Evolutionary conservation across 768 basidiomycete genomes (phyloP).

Genomic region (Hericium alpestre): DNA sequence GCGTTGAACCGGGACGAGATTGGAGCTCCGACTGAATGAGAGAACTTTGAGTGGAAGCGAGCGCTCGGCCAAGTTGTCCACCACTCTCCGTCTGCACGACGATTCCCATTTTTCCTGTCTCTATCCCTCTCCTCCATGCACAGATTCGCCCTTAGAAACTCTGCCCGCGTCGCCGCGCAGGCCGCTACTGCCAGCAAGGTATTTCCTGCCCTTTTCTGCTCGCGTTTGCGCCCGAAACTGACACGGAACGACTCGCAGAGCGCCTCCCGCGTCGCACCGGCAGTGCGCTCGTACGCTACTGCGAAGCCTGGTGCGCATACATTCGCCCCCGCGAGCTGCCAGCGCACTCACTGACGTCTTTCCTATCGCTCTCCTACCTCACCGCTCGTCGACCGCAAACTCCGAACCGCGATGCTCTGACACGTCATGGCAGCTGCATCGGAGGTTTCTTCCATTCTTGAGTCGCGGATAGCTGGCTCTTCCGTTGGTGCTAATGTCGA

Average conservation of each 20-base stretch:
- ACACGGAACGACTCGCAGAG: slow-evolving; percentile 21
- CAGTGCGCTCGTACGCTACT: slow-evolving; percentile 85
- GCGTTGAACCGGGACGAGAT: slow-evolving; percentile 3
- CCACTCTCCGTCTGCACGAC: slow-evolving; percentile 22
- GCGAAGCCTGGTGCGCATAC: slow-evolving; percentile 82
- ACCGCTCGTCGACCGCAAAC: slow-evolving; percentile 7
- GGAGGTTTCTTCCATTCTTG: slow-evolving; percentile 98
- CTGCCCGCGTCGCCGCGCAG: slow-evolving; percentile 67
- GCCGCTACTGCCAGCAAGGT: slow-evolving; percentile 55
- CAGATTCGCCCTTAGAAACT: slow-evolving; percentile 77
- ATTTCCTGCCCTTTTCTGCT: slow-evolving; percentile 14
- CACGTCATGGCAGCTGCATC: slow-evolving; percentile 68
- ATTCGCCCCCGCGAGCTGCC: not conserved
- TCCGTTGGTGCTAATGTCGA: slow-evolving; percentile 89
- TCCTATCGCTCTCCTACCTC: not conserved
- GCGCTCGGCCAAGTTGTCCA: slow-evolving; percentile 23
- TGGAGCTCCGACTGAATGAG: slow-evolving; percentile 11
- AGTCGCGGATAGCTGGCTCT: slow-evolving; percentile 93
- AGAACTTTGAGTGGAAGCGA: slow-evolving; percentile 4
- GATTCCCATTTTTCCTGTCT: slow-evolving; percentile 29
- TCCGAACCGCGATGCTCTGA: slow-evolving; percentile 25
- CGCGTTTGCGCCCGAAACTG: slow-evolving; percentile 4
- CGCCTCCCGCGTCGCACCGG: slow-evolving; percentile 32
- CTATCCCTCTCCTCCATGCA: slow-evolving; percentile 47
- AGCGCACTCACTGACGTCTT: slow-evolving; percentile 10